Evolutionary conservation across 176 grass and related monocot genomes (phyloP).

Genomic region (bread wheat (Triticum aestivum)): DNA sequence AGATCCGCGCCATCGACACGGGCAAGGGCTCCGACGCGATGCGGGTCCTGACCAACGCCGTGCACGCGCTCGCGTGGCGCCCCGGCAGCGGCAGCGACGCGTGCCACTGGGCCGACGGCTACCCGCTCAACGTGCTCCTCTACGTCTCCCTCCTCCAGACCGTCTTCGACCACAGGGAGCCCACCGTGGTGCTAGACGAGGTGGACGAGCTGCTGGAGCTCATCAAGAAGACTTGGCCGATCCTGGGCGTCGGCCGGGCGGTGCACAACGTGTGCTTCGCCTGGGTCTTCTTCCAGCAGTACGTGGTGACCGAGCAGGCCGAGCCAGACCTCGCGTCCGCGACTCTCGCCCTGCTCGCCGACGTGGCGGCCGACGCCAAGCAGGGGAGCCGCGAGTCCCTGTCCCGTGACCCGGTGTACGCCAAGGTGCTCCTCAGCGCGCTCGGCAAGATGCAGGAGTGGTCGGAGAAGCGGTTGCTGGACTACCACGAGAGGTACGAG

Average conservation of each 20-base stretch:
- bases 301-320: conserved; percentile 69
- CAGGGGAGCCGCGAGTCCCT: conserved; percentile 33
- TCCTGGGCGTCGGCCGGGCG: conserved; percentile 54
- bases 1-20: conserved; percentile 71
- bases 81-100: conserved; percentile 18
- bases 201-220: conserved; percentile 91
- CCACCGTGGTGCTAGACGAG: conserved; percentile 78
- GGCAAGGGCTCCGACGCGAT: conserved; percentile 73
- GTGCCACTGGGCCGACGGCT: conserved; percentile 89
- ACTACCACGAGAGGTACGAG: conserved; percentile 74
- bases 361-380: conserved; percentile 68
- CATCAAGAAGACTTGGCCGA: conserved; percentile 88
- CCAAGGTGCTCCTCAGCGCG: conserved; percentile 53
- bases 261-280: conserved; percentile 76
- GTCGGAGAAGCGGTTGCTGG: conserved; percentile 77
- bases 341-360: conserved; percentile 57
- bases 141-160: conserved; percentile 67
- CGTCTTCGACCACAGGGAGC: conserved; percentile 67
- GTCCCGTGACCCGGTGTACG: conserved; percentile 41
- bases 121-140: conserved; percentile 78
- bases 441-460: conserved; percentile 77
- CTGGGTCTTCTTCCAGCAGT: conserved; percentile 83
- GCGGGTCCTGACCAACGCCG: conserved; percentile 53
- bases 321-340: conserved; percentile 73
- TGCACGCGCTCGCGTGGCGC: conserved; percentile 74